phyloP scores from a whole-genome alignment of 257 asterid species.

The Solanum bulbocastanum region DNA sequence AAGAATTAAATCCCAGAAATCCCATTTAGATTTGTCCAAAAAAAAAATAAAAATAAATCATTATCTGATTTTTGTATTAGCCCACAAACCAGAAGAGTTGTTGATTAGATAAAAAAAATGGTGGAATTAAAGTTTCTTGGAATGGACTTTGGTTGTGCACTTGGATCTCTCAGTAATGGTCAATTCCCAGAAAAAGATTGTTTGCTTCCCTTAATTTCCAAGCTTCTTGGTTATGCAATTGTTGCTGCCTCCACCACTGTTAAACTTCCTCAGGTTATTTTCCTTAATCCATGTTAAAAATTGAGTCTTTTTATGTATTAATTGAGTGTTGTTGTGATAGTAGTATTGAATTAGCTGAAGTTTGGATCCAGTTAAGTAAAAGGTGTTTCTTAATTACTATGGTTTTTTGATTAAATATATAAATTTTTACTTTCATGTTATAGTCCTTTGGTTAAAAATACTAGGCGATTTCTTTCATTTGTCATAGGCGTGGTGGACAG shows the following conservation, averaged over 20 bases:
- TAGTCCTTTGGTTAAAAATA: not conserved
- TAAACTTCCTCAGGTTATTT: constrained; percentile 81
- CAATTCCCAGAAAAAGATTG: constrained; percentile 88
- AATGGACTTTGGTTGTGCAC: constrained; percentile 82
- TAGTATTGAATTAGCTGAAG: not conserved
- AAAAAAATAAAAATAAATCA: not conserved
- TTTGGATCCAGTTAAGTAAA: not conserved
- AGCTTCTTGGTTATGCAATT: constrained; percentile 83
- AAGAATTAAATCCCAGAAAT: not conserved
- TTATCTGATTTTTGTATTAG: not conserved
- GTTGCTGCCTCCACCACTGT: constrained; percentile 97
- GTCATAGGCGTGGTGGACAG: not conserved
- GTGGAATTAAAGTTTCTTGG: constrained; percentile 68
- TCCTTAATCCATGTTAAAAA: not conserved
- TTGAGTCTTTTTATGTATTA: not conserved
- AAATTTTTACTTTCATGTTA: not conserved
- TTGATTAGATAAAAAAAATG: constrained; percentile 16
- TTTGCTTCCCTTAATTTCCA: constrained; percentile 80
- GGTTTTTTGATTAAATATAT: not conserved
- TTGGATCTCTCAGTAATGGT: constrained; percentile 64
- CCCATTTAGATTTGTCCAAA: not conserved
- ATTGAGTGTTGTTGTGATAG: not conserved
- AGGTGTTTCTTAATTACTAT: not conserved
- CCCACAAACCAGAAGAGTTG: not conserved
- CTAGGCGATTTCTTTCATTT: not conserved